Evolutionary conservation across 352 stramenopile genomes (phyloP).

Genomic region (Phytophthora meadii): DNA sequence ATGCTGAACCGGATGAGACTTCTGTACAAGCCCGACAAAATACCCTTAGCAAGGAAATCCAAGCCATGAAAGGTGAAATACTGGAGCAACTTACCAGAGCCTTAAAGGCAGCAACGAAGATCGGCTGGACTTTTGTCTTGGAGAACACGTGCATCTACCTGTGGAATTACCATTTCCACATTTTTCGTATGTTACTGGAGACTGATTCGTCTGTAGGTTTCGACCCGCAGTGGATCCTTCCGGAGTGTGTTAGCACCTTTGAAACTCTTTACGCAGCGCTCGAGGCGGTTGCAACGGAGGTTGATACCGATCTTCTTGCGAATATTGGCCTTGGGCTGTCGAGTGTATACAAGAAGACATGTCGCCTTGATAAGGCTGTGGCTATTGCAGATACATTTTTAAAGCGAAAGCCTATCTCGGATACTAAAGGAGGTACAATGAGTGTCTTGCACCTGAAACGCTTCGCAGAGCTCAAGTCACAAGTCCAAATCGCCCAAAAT

Average conservation of each 20-base stretch:
- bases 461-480: slow-evolving; percentile 74
- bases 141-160: slow-evolving; percentile 88
- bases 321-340: slow-evolving; percentile 61
- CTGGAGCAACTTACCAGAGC: slow-evolving; percentile 46
- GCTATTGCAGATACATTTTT: slow-evolving; percentile 61
- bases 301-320: slow-evolving; percentile 58
- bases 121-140: slow-evolving; percentile 71
- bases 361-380: slow-evolving; percentile 56
- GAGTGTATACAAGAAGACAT: slow-evolving; percentile 54
- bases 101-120: slow-evolving; percentile 40
- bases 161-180: slow-evolving; percentile 93
- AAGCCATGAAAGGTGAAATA: slow-evolving; percentile 57
- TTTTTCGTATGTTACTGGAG: slow-evolving; percentile 67
- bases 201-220: slow-evolving; percentile 10
- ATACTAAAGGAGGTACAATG: not conserved
- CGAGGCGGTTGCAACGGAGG: slow-evolving; percentile 26
- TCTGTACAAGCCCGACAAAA: slow-evolving; percentile 5
- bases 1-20: slow-evolving; percentile 13
- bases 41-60: slow-evolving; percentile 22
- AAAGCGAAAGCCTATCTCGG: slow-evolving; percentile 48
- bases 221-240: slow-evolving; percentile 56
- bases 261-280: slow-evolving; percentile 60
- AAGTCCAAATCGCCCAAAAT: slow-evolving; percentile 72
- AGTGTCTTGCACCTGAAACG: slow-evolving; percentile 56
- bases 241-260: slow-evolving; percentile 70